These are phyloP conservation scores for Trypanosoma platydactyli DNA, from an alignment of 208 protist species.

Conservation along the genomic window DNA sequence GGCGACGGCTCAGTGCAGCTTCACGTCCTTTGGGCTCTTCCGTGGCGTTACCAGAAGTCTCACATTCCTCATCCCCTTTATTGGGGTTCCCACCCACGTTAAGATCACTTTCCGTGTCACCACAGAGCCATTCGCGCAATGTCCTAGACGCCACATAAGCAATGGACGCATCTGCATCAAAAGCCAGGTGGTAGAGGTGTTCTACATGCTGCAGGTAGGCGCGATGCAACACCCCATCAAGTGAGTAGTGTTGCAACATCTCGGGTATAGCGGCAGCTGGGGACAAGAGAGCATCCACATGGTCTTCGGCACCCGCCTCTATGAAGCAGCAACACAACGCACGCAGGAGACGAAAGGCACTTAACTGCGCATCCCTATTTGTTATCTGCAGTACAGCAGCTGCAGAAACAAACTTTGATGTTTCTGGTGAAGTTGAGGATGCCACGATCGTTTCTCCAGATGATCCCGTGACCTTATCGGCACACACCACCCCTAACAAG, in stretches of 20 bases:
- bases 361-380: constrained; percentile 18
- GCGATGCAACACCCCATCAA: constrained; percentile 20
- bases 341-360: constrained; percentile 32
- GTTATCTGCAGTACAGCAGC: constrained; percentile 9
- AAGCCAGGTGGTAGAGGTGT: constrained; percentile 27
- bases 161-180: constrained; percentile 29
- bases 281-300: constrained; percentile 27
- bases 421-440: not conserved
- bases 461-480: not conserved
- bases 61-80: not conserved
- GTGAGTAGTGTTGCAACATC: constrained; percentile 16
- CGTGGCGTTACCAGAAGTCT: not conserved
- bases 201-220: constrained; percentile 26
- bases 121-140: constrained; percentile 32
- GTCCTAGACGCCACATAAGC: constrained; percentile 27
- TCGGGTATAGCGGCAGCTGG: constrained; percentile 15
- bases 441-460: not conserved
- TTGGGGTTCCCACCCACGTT: not conserved
- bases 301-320: constrained; percentile 27
- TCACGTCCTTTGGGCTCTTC: not conserved
- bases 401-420: not conserved
- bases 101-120: constrained; percentile 1
- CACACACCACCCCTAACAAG: constrained; percentile 19
- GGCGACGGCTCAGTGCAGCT: not conserved
- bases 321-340: constrained; percentile 44